These are phyloP conservation scores for Trichoderma asperellum DNA, from an alignment of 2,329 filamentous ascomycete genomes.

Conservation along the genomic window DNA sequence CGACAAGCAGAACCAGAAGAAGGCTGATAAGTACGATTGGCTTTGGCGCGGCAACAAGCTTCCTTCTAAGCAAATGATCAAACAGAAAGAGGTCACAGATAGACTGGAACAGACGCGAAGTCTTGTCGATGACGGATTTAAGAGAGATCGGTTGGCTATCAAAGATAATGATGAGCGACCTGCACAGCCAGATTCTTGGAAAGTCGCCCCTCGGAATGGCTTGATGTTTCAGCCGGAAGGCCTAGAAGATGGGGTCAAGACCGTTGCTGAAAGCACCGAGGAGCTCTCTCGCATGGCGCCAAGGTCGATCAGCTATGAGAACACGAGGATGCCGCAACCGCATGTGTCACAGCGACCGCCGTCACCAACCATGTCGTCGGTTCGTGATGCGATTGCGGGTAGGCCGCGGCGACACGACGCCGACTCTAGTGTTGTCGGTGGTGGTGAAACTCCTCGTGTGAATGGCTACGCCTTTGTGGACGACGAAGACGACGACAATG, in stretches of 20 bases:
- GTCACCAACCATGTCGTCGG: conserved; percentile 82
- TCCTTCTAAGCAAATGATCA: conserved; percentile 75
- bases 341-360: conserved; percentile 55
- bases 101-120: conserved; percentile 52
- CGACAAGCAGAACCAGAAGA: conserved; percentile 86
- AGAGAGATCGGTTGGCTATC: conserved; percentile 63
- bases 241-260: conserved; percentile 62
- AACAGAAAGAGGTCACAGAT: conserved; percentile 64
- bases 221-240: conserved; percentile 84
- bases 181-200: conserved; percentile 78
- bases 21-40: conserved; percentile 84
- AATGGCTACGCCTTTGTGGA: conserved; percentile 96
- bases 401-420: conserved; percentile 64
- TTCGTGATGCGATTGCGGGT: conserved; percentile 82
- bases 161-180: conserved; percentile 71
- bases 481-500: conserved; percentile 67
- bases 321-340: conserved; percentile 73
- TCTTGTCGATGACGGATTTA: conserved; percentile 60
- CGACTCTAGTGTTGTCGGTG: conserved; percentile 60
- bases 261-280: conserved; percentile 70
- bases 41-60: conserved; percentile 88
- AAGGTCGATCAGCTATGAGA: conserved; percentile 77
- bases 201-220: conserved; percentile 72
- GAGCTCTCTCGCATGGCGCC: conserved; percentile 72
- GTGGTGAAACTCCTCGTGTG: conserved; percentile 82